Base-by-base conservation (phyloP, 2,329 filamentous ascomycete species). In the Acephala macrosclerotiorum region DNA sequence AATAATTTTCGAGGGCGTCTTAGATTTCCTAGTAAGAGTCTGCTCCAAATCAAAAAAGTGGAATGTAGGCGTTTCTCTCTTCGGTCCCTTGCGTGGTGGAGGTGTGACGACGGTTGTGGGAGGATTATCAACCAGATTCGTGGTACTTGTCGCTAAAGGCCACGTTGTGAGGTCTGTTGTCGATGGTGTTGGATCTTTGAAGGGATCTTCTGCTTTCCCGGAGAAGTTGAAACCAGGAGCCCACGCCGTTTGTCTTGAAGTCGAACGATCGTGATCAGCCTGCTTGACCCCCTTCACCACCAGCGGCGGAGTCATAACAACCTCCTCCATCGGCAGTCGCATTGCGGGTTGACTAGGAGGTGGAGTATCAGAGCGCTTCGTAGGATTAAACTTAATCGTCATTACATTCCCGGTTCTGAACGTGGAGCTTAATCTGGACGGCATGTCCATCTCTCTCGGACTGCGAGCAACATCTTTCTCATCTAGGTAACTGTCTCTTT, bases 311-410 rank as follows among this genome's bases (percentile, higher is more conserved):
- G 47, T 63, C 58, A 25, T 16, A 18, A 35, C 58, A 25, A 22
- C 25, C 20, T 38, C 3, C 3, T 42, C 29, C 29, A 16, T 22
- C 1, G 36, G 35, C 20, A 56, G n/a, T 59, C 29, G 33, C 22
- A 8, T 18, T 47, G 42, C 49, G 51, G 62, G 65, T 49, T 40
- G 60, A 18, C 9, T 25, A 22, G 68, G 63, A 5, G 42, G 35
- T 14, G 61, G 61, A 22, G 42, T 36, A 56, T 65, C 57, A 14
- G 64, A 58, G 11, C 62, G 64, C 42, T 67, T 67, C n/a, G 62
- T 62, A n/a, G 68, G 68, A 25, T 68, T 68, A 42, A 65, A 70
- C 29, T 64, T 66, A 38, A 66, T 61, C 16, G 60, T 66, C 33
- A 67, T 67, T 11, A 35, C 47, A 61, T 68, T 70, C 1, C 60